Percentiles rank a stretch among this genome's conserved stretches.
These are phyloP conservation scores for Dimargaris xerosporica DNA, from an alignment of 192 early-diverging fungal species.

Conservation along the genomic window DNA sequence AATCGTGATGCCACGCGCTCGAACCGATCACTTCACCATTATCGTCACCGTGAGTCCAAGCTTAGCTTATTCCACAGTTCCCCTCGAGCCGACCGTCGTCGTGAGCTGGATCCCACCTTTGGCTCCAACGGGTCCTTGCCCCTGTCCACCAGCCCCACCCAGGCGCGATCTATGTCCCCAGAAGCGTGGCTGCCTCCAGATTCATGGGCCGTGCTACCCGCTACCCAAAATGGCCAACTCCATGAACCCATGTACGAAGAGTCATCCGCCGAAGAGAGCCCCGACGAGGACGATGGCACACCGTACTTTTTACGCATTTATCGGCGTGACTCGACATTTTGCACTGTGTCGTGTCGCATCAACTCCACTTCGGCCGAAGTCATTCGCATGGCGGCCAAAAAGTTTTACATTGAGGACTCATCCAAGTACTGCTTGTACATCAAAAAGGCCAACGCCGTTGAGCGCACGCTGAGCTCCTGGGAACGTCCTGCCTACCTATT, in stretches of 20 bases:
- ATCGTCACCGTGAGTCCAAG: neutral
- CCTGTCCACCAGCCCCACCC: neutral
- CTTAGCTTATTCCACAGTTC: neutral
- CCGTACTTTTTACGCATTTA: slow-evolving; percentile 58
- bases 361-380: slow-evolving; percentile 60
- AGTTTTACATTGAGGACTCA: slow-evolving; percentile 66
- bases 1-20: neutral
- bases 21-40: neutral
- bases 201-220: slow-evolving; percentile 52
- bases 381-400: slow-evolving; percentile 54
- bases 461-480: slow-evolving; percentile 45
- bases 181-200: slow-evolving; percentile 52
- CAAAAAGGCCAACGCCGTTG: slow-evolving; percentile 34
- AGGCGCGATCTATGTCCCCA: slow-evolving; percentile 2
- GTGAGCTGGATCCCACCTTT: neutral
- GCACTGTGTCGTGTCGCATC: slow-evolving; percentile 53
- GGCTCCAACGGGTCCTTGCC: neutral
- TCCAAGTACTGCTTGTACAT: slow-evolving; percentile 29
- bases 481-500: slow-evolving; percentile 66
- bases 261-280: slow-evolving; percentile 17
- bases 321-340: slow-evolving; percentile 62
- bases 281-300: slow-evolving; percentile 17
- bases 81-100: slow-evolving; percentile 5
- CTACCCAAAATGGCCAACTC: slow-evolving; percentile 17
- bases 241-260: slow-evolving; percentile 19